Evolutionary conservation across 257 asterid species (phyloP), one percentile per base, ranked within the genome.

Genomic region (Lavandula angustifolia): DNA sequence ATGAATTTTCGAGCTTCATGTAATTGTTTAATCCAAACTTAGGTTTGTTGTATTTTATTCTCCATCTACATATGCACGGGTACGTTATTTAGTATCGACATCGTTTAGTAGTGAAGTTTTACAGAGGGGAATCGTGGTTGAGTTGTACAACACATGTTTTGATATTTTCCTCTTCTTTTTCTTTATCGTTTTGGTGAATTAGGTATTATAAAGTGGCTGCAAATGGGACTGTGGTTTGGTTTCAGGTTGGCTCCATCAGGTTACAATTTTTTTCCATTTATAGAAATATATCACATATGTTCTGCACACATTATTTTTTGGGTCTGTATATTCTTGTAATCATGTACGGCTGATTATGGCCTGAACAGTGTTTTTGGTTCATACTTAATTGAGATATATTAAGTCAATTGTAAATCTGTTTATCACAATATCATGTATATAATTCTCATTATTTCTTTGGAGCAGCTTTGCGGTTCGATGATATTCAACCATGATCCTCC

Each of bases 191-290:
- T 60, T 62, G 62, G 65, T 53, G 62, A 35, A 22, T 60, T 74
- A 89, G 99, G 91, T 89, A 87, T 78, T 89, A 89, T 83, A 87
- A 81, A 82, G 97, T 89, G 77, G 87, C 82, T 64, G 92, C 73
- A 31, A 92, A 92, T 81, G 94, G 82, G 83, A 80, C 85, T 14
- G 85, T 85, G 88, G 84, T 92, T 34, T 85, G 94, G 96, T 89
- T 92, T 92, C 97, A 89, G 96, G 98, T 92, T 89, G 84, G 92
- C 89, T 75, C 74, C 78, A 73, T 80, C 92, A 86, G 95, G 96
- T 85, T 73, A 85, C 87, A 55, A 67, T 82, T 53, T 81, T 51
- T 67, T 51, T 56, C 54, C 56, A 31, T 54, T 32, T 33, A 35
- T 64, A 11, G 10, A n/a, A 55, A 47, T 27, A 49, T 34, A 13